Base-by-base conservation (phyloP, 495 filamentous ascomycete genomes). In the Aspergillus egyptiacus region DNA sequence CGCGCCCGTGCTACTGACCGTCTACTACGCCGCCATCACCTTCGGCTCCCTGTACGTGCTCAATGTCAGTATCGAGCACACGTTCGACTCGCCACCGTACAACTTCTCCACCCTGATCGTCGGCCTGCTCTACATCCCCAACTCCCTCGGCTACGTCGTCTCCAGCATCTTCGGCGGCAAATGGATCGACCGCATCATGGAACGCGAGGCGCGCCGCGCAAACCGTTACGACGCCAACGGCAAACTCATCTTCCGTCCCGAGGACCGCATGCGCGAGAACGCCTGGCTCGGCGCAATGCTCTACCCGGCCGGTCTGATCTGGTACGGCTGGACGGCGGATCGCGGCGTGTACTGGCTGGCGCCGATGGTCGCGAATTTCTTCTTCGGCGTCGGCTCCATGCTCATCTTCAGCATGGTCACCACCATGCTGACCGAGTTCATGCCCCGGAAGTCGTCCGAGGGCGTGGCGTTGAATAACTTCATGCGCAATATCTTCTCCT, bases 151-250 rank as follows among this genome's bases (percentile, higher is more conserved):
- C 10, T 96, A 95, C 63, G 60, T 94, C 20, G 57, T 81, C 3
- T 77, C 86, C 6, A 86, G 83, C 51, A 42, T 87, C 5, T 66
- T 89, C 19, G 91, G 91, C 31, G 91, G 91, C 1, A 72, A 71
- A 31, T 97, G 91, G 91, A 85, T 88, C 63, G 91, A 97, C 65
- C 64, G 61, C 25, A 94, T 97, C 64, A 97, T 97, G 91, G 73
- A 79, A 30, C 80, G 85, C 3, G 85, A 91, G 67, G 89, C 89
- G 4, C 69, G 66, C 19, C 83, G 79, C 51, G 87, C 87, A 0
- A 78, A 76, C 17, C 71, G 87, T 4, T 87, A 83, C 54, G 86
- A 91, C 50, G 75, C 76, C 22, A 68, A 80, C 24, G 86, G 86
- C 14, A 81, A 79, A 43, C 69, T 87, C 30, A 71, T 88, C 14